Base-by-base conservation (phyloP, 768 basidiomycete species). In the Boletus pseudopeckii region DNA sequence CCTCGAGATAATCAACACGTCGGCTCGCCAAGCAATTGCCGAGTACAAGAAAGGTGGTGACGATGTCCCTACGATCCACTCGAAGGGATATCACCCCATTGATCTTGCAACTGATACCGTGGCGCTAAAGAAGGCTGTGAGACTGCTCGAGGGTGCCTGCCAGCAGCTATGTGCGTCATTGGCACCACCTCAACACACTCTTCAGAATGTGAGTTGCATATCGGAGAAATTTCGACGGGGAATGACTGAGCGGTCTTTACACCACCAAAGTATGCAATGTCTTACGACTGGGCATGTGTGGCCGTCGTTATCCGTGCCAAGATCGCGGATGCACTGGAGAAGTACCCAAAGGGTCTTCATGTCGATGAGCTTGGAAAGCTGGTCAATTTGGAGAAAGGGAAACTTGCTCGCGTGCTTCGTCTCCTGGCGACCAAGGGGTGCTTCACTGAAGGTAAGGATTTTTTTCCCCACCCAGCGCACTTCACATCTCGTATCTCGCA, bases 331-430 rank as follows among this genome's bases (percentile, higher is more conserved):
- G 55, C 45, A 1, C 50, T 73, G 1, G 57, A 52, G 34, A 51
- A 32, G 7, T 44, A 62, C 28, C 72, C 72, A 1, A 30, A 66
- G 10, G 72, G 72, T 26, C 54, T 71, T 18, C 64, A 60, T 36
- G 56, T 69, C 8, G 50, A 58, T 1, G 61, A 69, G 44, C 63
- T 72, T 13, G 42, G 65, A n/a, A 53, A 58, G 45, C 37, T 58
- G 41, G 62, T 69, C 18, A 53, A 45, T 9, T 30, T 71, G 34
- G 65, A 70, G 40, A 57, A 56, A 39, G 59, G 57, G 2, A 72
- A 73, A 39, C 67, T 72, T 15, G 43, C 56, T 39, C 69, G 67
- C 4, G 45, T 72, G 20, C 58, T 72, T 18, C 66, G 72, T 33
- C 52, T 63, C 7, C 69, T 72, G 26, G 65, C 71, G 0, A 59